Evolutionary conservation across 2,329 filamentous ascomycete genomes (phyloP).

Genomic region (Chaetothyriales sp.): DNA sequence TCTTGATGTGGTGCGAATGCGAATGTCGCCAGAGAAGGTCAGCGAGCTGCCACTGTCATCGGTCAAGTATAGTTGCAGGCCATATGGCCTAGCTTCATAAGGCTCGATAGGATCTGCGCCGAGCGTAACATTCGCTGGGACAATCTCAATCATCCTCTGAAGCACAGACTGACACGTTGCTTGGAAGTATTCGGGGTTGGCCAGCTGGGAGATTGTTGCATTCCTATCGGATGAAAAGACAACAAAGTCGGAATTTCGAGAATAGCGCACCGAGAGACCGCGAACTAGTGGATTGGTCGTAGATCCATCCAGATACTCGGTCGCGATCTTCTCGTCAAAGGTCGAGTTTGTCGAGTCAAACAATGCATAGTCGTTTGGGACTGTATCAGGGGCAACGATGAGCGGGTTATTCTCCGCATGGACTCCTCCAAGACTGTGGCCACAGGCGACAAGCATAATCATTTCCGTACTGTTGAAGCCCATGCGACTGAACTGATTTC

Average conservation of each 20-base stretch:
- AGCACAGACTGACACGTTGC: slow-evolving; percentile 6
- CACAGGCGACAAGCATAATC: slow-evolving; percentile 21
- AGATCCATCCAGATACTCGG: slow-evolving; percentile 20
- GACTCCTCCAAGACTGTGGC: slow-evolving; percentile 24
- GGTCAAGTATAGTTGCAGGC: slow-evolving; percentile 21
- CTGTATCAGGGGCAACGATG: slow-evolving; percentile 19
- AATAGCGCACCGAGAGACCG: slow-evolving; percentile 14
- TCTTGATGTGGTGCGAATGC: slow-evolving; percentile 39
- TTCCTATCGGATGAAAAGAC: slow-evolving; percentile 22
- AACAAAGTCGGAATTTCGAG: slow-evolving; percentile 18
- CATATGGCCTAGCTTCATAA: slow-evolving; percentile 10
- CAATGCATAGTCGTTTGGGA: slow-evolving; percentile 15
- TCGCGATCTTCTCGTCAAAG: slow-evolving; percentile 21
- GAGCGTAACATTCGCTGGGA: slow-evolving; percentile 9
- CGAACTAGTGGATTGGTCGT: slow-evolving; percentile 16
- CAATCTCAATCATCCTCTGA: slow-evolving; percentile 14
- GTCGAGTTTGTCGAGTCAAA: slow-evolving; percentile 18
- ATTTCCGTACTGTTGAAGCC: slow-evolving; percentile 19
- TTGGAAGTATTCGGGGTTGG: slow-evolving; percentile 5
- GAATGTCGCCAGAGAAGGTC: slow-evolving; percentile 40
- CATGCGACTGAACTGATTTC: slow-evolving; percentile 19
- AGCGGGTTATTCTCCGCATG: slow-evolving; percentile 21
- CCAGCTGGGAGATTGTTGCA: slow-evolving; percentile 20
- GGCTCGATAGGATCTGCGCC: slow-evolving; percentile 6
- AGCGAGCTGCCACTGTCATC: slow-evolving; percentile 34